Base-by-base conservation (phyloP, 2,329 filamentous ascomycete species). In the Fonsecaea pugnacius region DNA sequence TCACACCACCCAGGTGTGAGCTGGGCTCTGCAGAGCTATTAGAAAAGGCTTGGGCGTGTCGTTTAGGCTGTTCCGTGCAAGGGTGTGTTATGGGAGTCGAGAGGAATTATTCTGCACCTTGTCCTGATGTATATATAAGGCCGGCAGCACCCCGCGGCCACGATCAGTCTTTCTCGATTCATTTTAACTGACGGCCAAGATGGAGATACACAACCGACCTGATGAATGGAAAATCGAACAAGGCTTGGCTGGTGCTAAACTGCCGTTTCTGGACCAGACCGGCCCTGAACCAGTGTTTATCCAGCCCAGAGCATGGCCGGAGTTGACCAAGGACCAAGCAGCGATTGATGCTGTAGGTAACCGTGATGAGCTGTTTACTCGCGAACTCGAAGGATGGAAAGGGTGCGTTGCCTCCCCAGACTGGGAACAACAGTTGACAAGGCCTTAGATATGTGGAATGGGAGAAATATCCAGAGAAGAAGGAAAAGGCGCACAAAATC, bases 401-500 rank as follows among this genome's bases (percentile, higher is more conserved):
- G 80, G 81, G 75, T 78, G 72, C 27, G 67, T 69, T 36, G n/a
- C 16, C 30, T 58, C 40, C 30, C 9, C 1, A 16, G 50, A 7
- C 10, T 32, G 14, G 21, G 36, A 30, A 38, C 24, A 27, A n/a
- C 54, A 32, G 38, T 48, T 66, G 43, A 64, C 56, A 21, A 16
- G 24, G 21, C 16, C 9, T 32, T 48, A 75, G 84, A 8, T 90
- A 89, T 64, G 79, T 91, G 3, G 87, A 90, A 70, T 90, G 87
- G 87, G 87, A 90, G 71, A 82, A 85, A 12, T 88, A 89, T 60
- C 88, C 88, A 0, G 85, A 89, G 56, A 90, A 89, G 74, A 88
- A 88, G 71, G 80, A 78, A 33, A 76, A 82, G 52, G 88, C 85
- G 0, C 80, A 82, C 46, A 79, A 84, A 58, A 82, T 88, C 51